Conservation (phyloP, 2,329 filamentous ascomycete species). For the Aaosphaeria pasadenensis region DNA sequence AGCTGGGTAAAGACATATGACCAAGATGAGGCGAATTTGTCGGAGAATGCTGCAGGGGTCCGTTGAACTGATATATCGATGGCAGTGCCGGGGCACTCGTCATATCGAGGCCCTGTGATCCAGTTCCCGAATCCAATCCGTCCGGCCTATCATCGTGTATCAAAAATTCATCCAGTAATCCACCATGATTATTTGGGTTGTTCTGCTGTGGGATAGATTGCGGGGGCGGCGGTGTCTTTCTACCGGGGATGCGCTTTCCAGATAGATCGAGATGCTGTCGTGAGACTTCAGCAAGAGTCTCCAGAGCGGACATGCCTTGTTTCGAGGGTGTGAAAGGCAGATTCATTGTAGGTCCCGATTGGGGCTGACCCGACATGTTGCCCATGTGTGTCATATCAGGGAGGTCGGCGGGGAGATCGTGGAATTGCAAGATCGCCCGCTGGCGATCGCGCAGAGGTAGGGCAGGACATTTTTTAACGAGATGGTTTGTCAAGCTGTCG, state of each 20-base stretch:
- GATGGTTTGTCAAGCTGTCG: conserved; percentile 76
- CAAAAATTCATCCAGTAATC: conserved; percentile 35
- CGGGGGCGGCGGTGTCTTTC: conserved; percentile 14
- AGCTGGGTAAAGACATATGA: conserved; percentile 23
- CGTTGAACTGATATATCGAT: conserved; percentile 39
- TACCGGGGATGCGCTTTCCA: conserved; percentile 40
- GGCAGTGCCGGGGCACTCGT: conserved; percentile 31
- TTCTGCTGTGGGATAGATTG: conserved; percentile 5
- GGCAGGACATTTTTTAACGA: conserved; percentile 82
- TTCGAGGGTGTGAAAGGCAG: conserved; percentile 46
- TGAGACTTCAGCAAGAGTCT: conserved; percentile 85
- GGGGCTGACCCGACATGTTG: conserved; percentile 15
- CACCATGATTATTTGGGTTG: conserved; percentile 16
- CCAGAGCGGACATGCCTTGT: conserved; percentile 74
- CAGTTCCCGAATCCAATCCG: conserved; percentile 15
- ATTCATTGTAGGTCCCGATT: conserved; percentile 30
- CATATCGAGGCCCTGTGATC: conserved; percentile 31
- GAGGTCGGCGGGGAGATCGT: conserved; percentile 63
- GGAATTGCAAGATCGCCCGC: conserved; percentile 69
- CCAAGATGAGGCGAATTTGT: conserved; percentile 33
- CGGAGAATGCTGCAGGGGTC: conserved; percentile 34
- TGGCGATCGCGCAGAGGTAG: conserved; percentile 72
- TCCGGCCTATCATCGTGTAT: conserved; percentile 37
- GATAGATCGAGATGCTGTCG: conserved; percentile 64
- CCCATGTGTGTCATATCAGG: conserved; percentile 36